These are phyloP conservation scores for Ustilago tritici DNA, from an alignment of 1,284 basidiomycete species.

Conservation along the genomic window DNA sequence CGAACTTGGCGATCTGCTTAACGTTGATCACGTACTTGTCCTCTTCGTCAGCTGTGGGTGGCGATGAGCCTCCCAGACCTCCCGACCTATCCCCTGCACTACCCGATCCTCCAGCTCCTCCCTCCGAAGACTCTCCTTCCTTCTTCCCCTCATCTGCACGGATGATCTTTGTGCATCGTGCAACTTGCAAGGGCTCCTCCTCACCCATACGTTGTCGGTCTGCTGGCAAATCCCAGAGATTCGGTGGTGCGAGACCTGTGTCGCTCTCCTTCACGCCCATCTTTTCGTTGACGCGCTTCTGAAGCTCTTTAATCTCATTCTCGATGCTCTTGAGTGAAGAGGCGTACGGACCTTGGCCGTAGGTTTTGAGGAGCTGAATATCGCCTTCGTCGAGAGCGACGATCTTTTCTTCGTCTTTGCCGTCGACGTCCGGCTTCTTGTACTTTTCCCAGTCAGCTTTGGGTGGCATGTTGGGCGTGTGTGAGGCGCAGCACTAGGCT, in stretches of 20 bases:
- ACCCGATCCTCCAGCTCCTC: constrained; percentile 34
- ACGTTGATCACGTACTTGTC: constrained; percentile 99
- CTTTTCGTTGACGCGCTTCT: constrained; percentile 96
- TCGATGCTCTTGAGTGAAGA: constrained; percentile 88
- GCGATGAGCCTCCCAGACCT: constrained; percentile 44
- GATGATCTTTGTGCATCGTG: constrained; percentile 98
- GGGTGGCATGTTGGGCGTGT: constrained; percentile 59
- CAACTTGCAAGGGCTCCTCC: constrained; percentile 95
- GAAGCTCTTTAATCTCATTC: constrained; percentile 92
- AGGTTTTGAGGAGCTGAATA: constrained; percentile 99
- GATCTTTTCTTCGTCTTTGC: constrained; percentile 63
- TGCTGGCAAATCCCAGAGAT: constrained; percentile 84
- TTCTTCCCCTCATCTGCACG: constrained; percentile 72
- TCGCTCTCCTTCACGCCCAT: constrained; percentile 98
- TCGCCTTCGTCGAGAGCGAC: constrained; percentile 95
- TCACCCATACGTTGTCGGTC: constrained; percentile 83
- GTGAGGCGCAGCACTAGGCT: neutral
- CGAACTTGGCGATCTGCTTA: constrained; percentile 99
- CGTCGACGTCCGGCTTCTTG: constrained; percentile 64
- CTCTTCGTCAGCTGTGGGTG: constrained; percentile 87
- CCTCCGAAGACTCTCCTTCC: constrained; percentile 33
- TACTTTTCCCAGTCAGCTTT: constrained; percentile 70
- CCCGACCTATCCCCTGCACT: constrained; percentile 31
- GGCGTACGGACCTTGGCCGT: constrained; percentile 98
- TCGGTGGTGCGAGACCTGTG: constrained; percentile 95